A percentile compares a stretch with the other conserved stretches of the same genome.
Evolutionary conservation across 2,329 filamentous ascomycete species (phyloP).

Genomic region (Aspergillus sp.): DNA sequence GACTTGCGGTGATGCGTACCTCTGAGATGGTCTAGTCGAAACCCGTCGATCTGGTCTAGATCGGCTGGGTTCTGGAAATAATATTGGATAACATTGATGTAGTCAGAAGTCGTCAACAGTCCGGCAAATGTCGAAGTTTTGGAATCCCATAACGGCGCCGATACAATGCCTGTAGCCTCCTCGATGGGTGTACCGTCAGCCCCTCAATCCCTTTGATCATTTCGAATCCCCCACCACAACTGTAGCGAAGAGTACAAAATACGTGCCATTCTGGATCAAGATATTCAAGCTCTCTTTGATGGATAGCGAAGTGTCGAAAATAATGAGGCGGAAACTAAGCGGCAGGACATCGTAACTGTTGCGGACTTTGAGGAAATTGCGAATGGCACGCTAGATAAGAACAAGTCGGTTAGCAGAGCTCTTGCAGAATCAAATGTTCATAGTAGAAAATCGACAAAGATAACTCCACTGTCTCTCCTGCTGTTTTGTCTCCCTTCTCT

Average conservation of each 20-base stretch:
- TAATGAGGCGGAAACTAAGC: slow-evolving; percentile 88
- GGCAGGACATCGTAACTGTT: slow-evolving; percentile 97
- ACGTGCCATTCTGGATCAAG: slow-evolving; percentile 82
- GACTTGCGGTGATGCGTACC: slow-evolving; percentile 48
- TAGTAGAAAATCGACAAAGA: background rate
- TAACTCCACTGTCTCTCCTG: background rate
- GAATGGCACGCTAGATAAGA: slow-evolving; percentile 66
- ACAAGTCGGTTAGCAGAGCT: slow-evolving; percentile 2
- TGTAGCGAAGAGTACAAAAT: slow-evolving; percentile 1
- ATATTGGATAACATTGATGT: slow-evolving; percentile 98
- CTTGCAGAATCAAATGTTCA: background rate
- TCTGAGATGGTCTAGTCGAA: slow-evolving; percentile 83
- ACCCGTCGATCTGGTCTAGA: slow-evolving; percentile 83
- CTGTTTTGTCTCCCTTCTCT: background rate
- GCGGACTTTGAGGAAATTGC: slow-evolving; percentile 91
- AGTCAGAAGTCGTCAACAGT: slow-evolving; percentile 90
- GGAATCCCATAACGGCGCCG: slow-evolving; percentile 94
- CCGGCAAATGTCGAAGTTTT: slow-evolving; percentile 88
- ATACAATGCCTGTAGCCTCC: slow-evolving; percentile 71
- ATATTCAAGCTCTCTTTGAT: slow-evolving; percentile 97
- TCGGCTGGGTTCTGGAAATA: slow-evolving; percentile 96
- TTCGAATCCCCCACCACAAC: background rate
- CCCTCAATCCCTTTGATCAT: background rate
- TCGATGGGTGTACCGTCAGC: background rate
- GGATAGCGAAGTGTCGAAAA: slow-evolving; percentile 88